phyloP scores from a whole-genome alignment of 257 asterid genomes.

The Solanum boliviense region DNA sequence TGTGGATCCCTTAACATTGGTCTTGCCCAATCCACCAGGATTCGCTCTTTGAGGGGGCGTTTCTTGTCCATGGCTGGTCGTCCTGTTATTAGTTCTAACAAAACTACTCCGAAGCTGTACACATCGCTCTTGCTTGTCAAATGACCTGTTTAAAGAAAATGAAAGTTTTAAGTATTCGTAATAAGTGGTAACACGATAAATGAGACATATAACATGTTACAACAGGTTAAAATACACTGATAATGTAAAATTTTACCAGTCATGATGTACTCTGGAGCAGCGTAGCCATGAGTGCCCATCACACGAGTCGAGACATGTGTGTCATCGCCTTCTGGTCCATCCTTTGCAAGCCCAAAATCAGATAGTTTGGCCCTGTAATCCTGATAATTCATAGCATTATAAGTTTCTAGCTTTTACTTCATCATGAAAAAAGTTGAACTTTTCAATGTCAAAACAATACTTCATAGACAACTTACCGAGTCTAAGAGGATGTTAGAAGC shows the following conservation, averaged over 20 bases:
- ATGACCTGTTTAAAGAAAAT: constrained; percentile 35
- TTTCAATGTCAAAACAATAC: not conserved
- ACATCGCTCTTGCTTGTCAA: constrained; percentile 68
- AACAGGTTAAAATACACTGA: not conserved
- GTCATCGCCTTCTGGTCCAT: constrained; percentile 73
- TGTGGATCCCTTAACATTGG: constrained; percentile 61
- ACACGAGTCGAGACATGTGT: constrained; percentile 64
- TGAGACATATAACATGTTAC: not conserved
- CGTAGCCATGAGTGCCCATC: constrained; percentile 89
- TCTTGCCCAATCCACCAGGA: constrained; percentile 67
- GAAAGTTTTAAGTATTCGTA: not conserved
- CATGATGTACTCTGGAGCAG: constrained; percentile 87
- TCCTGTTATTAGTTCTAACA: constrained; percentile 64
- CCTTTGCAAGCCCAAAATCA: constrained; percentile 81
- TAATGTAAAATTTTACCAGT: constrained; percentile 31
- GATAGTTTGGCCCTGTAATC: constrained; percentile 57
- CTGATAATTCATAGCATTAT: constrained; percentile 15
- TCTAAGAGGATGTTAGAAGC: constrained; percentile 54
- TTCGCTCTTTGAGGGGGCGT: constrained; percentile 44
- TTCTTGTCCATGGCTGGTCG: constrained; percentile 39
- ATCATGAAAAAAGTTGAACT: not conserved
- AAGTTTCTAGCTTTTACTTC: not conserved
- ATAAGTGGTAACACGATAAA: not conserved
- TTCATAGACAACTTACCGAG: constrained; percentile 11
- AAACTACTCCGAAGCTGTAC: constrained; percentile 68